phyloP scores from a whole-genome alignment of 768 basidiomycete species.

The Tulasnella sp. region DNA sequence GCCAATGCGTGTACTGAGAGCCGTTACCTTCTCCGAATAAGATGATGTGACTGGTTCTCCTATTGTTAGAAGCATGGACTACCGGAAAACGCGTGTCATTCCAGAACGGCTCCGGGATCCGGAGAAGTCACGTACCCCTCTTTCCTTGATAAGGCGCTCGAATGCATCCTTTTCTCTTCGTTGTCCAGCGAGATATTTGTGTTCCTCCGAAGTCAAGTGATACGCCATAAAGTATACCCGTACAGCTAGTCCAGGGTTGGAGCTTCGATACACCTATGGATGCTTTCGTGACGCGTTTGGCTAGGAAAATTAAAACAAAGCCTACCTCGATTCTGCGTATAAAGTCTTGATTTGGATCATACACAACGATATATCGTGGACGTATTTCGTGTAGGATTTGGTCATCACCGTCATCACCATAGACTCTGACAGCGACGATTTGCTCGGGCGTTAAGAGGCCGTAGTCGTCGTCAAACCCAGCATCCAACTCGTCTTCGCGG shows the following conservation, averaged over 20 bases:
- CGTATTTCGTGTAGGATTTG: conserved; percentile 80
- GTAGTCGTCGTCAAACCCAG: conserved; percentile 58
- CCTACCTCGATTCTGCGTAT: conserved; percentile 87
- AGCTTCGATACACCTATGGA: conserved; percentile 80
- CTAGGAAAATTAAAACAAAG: not conserved
- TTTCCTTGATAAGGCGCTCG: conserved; percentile 88
- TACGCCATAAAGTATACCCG: conserved; percentile 98
- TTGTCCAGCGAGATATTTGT: conserved; percentile 88
- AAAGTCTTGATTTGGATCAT: conserved; percentile 92
- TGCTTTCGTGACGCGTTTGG: not conserved
- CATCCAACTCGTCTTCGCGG: not conserved
- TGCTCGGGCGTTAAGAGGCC: conserved; percentile 79
- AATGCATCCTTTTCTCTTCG: conserved; percentile 93
- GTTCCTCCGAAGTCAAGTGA: conserved; percentile 89
- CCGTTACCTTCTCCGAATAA: conserved; percentile 57
- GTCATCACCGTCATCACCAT: conserved; percentile 92
- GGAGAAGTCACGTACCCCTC: conserved; percentile 64
- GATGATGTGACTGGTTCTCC: conserved; percentile 44
- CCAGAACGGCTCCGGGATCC: not conserved
- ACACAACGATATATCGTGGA: conserved; percentile 93
- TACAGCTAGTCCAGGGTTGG: conserved; percentile 78
- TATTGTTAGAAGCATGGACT: conserved; percentile 92
- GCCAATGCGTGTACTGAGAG: conserved; percentile 81
- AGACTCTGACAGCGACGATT: conserved; percentile 82
- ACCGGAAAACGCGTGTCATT: not conserved